Conservation (phyloP, 116 monocot genomes). For the Phalaenopsis hybrid region DNA sequence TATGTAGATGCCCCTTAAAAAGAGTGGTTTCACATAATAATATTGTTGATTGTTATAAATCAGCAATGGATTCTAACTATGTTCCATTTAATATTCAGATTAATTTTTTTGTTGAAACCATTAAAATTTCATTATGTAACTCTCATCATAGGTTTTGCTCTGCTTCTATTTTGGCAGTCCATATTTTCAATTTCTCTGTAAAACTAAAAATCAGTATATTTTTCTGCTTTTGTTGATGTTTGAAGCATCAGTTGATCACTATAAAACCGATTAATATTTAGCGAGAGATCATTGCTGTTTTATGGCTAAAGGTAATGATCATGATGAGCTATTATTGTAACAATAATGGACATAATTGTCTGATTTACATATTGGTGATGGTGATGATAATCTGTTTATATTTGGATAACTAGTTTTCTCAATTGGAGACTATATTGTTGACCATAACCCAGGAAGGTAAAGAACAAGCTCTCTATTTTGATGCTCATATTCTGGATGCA, state of each 20-base stretch:
- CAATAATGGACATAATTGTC: not conserved
- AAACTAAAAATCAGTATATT: no score
- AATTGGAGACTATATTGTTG: not conserved
- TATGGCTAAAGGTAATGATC: not conserved
- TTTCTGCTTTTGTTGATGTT: not conserved
- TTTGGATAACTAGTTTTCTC: not conserved
- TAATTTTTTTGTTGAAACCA: no score
- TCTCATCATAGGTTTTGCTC: no score
- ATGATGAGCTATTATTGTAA: slow-evolving; percentile 3
- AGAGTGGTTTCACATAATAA: no score
- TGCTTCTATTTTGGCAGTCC: not conserved
- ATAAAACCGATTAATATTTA: not conserved
- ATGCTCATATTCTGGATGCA: slow-evolving; percentile 88
- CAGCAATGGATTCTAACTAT: not conserved
- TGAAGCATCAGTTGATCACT: not conserved
- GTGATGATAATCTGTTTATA: not conserved
- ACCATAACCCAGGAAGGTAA: slow-evolving; percentile 66
- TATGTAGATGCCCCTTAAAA: no score
- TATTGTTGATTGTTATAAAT: no score
- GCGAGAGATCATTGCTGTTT: not conserved
- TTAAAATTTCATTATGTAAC: no score
- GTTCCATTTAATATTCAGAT: not conserved
- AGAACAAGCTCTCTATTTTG: slow-evolving; percentile 96
- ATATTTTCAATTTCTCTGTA: not conserved
- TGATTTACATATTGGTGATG: not conserved